phyloP scores from a whole-genome alignment of 2,329 filamentous ascomycete species.

The Ophiosphaerella korrae region DNA sequence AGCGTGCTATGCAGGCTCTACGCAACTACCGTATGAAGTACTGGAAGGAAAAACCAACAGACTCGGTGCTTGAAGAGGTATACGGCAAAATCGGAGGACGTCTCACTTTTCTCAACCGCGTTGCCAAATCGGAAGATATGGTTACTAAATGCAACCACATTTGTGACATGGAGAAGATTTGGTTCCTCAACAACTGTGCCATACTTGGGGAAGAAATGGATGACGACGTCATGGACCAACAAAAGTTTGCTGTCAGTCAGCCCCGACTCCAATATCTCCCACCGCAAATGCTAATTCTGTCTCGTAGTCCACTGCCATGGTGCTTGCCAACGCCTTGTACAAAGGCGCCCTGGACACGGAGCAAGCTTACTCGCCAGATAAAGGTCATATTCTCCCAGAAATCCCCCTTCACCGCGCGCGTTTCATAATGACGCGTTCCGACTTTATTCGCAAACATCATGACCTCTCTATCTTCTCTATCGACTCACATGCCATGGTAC shows the following conservation, averaged over 20 bases:
- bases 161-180: slow-evolving; percentile 72
- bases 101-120: slow-evolving; percentile 83
- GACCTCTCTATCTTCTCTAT: slow-evolving; percentile 96
- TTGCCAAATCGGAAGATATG: slow-evolving; percentile 88
- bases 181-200: slow-evolving; percentile 79
- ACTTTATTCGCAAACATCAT: slow-evolving; percentile 93
- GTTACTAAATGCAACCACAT: slow-evolving; percentile 75
- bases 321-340: slow-evolving; percentile 88
- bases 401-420: slow-evolving; percentile 55
- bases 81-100: slow-evolving; percentile 88
- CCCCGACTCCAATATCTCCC: not conserved
- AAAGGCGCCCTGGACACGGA: slow-evolving; percentile 72
- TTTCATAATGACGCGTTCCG: slow-evolving; percentile 91
- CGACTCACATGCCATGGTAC: slow-evolving; percentile 81
- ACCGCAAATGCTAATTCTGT: slow-evolving; percentile 1
- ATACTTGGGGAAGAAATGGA: slow-evolving; percentile 81
- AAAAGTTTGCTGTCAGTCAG: slow-evolving; percentile 83
- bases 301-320: slow-evolving; percentile 81
- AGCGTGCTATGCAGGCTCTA: slow-evolving; percentile 76
- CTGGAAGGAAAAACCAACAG: slow-evolving; percentile 64
- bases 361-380: slow-evolving; percentile 66
- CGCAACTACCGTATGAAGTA: slow-evolving; percentile 81
- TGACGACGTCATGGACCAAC: slow-evolving; percentile 97
- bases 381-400: slow-evolving; percentile 77
- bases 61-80: slow-evolving; percentile 70